Conservation (phyloP, 768 basidiomycete genomes). For the Boletus pseudopeckii region DNA sequence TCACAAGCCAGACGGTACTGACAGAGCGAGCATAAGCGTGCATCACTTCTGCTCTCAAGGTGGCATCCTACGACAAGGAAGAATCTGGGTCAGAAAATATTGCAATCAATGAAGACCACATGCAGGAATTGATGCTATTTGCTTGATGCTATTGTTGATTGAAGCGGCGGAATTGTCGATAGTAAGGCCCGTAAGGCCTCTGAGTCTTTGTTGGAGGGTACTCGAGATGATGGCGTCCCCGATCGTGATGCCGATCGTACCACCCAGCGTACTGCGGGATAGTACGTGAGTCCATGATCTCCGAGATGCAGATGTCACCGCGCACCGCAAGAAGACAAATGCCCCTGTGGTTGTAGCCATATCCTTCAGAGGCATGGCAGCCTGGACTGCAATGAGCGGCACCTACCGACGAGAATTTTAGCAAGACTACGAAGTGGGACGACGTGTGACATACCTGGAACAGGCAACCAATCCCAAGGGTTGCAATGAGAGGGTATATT, state of each 20-base stretch:
- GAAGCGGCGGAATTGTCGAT: constrained; percentile 42
- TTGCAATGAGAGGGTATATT: constrained; percentile 32
- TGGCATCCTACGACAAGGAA: constrained; percentile 23
- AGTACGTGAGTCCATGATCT: background rate
- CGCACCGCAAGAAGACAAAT: constrained; percentile 32
- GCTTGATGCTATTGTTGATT: constrained; percentile 46
- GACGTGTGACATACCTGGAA: constrained; percentile 26
- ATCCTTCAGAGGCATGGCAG: constrained; percentile 44
- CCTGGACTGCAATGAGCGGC: constrained; percentile 39
- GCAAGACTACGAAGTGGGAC: background rate
- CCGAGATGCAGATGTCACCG: background rate
- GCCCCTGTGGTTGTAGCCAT: constrained; percentile 43
- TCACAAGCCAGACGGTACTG: constrained; percentile 40
- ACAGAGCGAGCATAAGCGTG: constrained; percentile 38
- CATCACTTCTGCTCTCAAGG: constrained; percentile 30
- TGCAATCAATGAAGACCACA: background rate
- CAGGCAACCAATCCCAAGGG: constrained; percentile 33
- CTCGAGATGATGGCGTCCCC: constrained; percentile 71
- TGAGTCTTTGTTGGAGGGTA: constrained; percentile 31
- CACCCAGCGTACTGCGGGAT: constrained; percentile 56
- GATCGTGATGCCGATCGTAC: constrained; percentile 69
- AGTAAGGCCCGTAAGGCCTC: constrained; percentile 15
- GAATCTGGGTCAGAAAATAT: constrained; percentile 8
- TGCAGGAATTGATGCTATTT: constrained; percentile 36
- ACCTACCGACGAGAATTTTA: constrained; percentile 5